Conservation (phyloP, 371 early-diverging fungal species). For the Mortierella sp. region DNA sequence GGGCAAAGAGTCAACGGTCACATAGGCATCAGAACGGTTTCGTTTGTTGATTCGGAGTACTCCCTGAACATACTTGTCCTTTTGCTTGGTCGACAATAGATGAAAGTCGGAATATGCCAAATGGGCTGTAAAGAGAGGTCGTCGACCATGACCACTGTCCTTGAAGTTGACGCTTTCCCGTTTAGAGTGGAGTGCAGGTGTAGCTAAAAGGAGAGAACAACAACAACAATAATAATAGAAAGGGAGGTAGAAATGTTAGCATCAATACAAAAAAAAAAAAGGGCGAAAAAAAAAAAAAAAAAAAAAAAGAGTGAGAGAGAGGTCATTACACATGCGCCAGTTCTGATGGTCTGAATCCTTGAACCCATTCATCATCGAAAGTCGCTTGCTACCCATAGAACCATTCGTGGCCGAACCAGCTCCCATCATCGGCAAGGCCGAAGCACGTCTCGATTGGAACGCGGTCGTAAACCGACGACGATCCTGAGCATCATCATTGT, state of each 20-base stretch:
- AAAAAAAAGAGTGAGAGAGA: slow-evolving; percentile 1
- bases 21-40: slow-evolving; percentile 88
- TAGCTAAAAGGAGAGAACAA: slow-evolving; percentile 12
- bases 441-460: slow-evolving; percentile 29
- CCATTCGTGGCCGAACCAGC: slow-evolving; percentile 10
- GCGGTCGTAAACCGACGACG: slow-evolving; percentile 48
- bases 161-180: slow-evolving; percentile 56
- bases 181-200: slow-evolving; percentile 21
- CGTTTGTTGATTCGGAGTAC: slow-evolving; percentile 86
- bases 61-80: slow-evolving; percentile 65
- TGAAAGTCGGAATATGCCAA: slow-evolving; percentile 67
- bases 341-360: slow-evolving; percentile 30
- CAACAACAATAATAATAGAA: background rate
- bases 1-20: slow-evolving; percentile 69
- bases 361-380: slow-evolving; percentile 17
- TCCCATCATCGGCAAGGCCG: slow-evolving; percentile 7
- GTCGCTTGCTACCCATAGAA: slow-evolving; percentile 20
- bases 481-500: slow-evolving; percentile 42
- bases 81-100: slow-evolving; percentile 58
- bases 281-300: slow-evolving; percentile 23
- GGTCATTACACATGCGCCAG: slow-evolving; percentile 49
- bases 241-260: background rate
- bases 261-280: background rate
- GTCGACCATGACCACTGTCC: slow-evolving; percentile 65
- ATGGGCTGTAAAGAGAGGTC: slow-evolving; percentile 68